A percentile compares a stretch with the other conserved stretches of the same genome.
Conservation (phyloP, 2,329 filamentous ascomycete species). For the Aspergillus melleus region DNA sequence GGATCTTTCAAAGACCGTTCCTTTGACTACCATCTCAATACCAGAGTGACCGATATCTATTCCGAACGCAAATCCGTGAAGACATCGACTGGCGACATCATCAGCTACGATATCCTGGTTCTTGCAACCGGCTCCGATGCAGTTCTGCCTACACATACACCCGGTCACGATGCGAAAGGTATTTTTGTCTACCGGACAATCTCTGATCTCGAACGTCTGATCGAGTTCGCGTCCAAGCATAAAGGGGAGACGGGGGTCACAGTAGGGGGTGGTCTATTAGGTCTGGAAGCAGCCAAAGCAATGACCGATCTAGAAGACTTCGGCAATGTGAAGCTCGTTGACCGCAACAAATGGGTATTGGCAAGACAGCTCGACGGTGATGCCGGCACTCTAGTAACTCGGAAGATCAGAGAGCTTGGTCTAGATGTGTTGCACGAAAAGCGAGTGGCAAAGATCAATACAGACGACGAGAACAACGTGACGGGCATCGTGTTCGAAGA, state of each 20-base stretch:
- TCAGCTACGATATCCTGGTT: constrained; percentile 78
- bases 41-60: constrained; percentile 67
- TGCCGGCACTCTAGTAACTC: constrained; percentile 77
- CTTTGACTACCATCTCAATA: constrained; percentile 74
- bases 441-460: constrained; percentile 70
- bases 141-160: constrained; percentile 69
- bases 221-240: constrained; percentile 66
- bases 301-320: constrained; percentile 84
- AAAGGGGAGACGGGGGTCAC: constrained; percentile 72
- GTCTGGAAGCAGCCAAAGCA: constrained; percentile 85
- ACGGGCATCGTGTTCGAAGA: constrained; percentile 77
- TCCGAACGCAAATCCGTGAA: constrained; percentile 64
- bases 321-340: constrained; percentile 72
- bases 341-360: constrained; percentile 79
- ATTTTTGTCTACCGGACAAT: constrained; percentile 91
- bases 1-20: constrained; percentile 64
- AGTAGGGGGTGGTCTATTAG: constrained; percentile 80
- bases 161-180: constrained; percentile 75
- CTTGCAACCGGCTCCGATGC: constrained; percentile 86
- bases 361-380: constrained; percentile 80
- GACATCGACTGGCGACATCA: constrained; percentile 67
- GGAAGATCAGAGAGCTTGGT: constrained; percentile 75
- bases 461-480: constrained; percentile 66
- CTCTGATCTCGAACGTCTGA: constrained; percentile 74
- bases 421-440: constrained; percentile 78